phyloP scores from a whole-genome alignment of 768 basidiomycete genomes.

The Tremella fuciformis region DNA sequence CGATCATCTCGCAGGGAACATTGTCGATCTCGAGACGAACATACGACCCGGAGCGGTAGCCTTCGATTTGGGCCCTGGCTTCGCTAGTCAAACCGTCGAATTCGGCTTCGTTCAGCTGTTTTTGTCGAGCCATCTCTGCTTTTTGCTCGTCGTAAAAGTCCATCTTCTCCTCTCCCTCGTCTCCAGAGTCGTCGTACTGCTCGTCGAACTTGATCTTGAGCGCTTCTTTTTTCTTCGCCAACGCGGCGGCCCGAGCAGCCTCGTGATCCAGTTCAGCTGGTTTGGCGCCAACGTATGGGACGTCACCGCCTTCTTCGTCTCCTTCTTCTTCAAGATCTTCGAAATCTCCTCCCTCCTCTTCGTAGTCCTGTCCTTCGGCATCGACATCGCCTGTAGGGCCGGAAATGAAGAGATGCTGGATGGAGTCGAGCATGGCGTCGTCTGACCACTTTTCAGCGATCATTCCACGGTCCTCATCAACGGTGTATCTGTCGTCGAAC shows the following conservation, averaged over 20 bases:
- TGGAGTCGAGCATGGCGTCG: constrained; percentile 77
- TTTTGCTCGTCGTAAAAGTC: constrained; percentile 92
- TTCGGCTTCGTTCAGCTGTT: constrained; percentile 76
- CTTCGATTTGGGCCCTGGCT: constrained; percentile 78
- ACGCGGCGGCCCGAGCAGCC: constrained; percentile 53
- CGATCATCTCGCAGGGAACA: constrained; percentile 87
- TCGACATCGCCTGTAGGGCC: constrained; percentile 54
- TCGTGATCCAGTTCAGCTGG: constrained; percentile 42
- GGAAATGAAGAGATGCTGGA: constrained; percentile 86
- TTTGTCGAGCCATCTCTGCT: constrained; percentile 82
- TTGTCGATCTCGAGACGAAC: constrained; percentile 81
- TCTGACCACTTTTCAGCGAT: constrained; percentile 73
- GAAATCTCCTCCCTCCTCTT: constrained; percentile 51
- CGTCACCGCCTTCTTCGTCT: constrained; percentile 53
- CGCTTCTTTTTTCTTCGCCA: constrained; percentile 81
- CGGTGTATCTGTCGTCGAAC: constrained; percentile 66
- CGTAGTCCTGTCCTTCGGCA: constrained; percentile 49
- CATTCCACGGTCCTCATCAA: constrained; percentile 56
- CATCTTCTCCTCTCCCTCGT: constrained; percentile 57
- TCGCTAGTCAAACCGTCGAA: constrained; percentile 75
- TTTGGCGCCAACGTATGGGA: constrained; percentile 54
- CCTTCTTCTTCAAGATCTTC: constrained; percentile 48
- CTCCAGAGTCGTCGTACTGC: constrained; percentile 78
- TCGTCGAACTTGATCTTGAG: constrained; percentile 95
- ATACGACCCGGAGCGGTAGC: constrained; percentile 83